A percentile compares a stretch with the other conserved stretches of the same genome.
Evolutionary conservation across 441 rosid species (phyloP).

Genomic region (Metrosideros polymorpha): DNA sequence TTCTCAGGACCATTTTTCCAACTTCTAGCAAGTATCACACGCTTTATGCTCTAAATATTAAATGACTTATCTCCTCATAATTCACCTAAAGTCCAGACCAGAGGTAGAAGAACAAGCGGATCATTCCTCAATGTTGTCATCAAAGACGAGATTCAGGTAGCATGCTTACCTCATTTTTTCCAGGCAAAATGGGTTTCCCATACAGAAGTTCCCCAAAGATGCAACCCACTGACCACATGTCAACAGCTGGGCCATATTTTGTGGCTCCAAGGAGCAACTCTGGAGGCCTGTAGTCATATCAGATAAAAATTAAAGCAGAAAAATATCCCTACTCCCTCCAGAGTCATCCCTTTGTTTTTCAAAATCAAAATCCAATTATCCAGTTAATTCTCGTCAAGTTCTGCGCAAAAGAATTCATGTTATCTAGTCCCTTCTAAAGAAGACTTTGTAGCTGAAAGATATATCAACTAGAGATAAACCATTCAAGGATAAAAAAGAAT

Average conservation of each 20-base stretch:
- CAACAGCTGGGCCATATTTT: constrained; percentile 97
- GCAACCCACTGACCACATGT: constrained; percentile 99
- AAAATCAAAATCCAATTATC: not conserved
- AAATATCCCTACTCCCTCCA: constrained; percentile 30
- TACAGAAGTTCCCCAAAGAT: constrained; percentile 90
- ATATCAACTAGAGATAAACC: not conserved
- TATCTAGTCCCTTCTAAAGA: not conserved
- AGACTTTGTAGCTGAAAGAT: not conserved
- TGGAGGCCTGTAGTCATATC: constrained; percentile 59
- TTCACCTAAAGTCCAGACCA: not conserved
- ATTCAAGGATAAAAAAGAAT: not conserved
- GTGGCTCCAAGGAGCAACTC: constrained; percentile 96
- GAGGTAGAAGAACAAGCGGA: not conserved
- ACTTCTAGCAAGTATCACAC: not conserved
- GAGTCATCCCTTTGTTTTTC: not conserved
- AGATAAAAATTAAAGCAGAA: not conserved
- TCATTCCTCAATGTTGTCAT: not conserved
- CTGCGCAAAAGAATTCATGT: not conserved
- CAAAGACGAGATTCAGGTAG: not conserved
- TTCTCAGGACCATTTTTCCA: not conserved
- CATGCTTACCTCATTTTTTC: constrained; percentile 70
- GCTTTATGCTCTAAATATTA: not conserved
- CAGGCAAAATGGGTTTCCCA: constrained; percentile 90
- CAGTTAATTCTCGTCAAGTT: not conserved
- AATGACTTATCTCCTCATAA: not conserved